Evolutionary conservation across 768 basidiomycete genomes (phyloP), one percentile per base, ranked within the genome.

Genomic region (Clitopilus hobsonii): DNA sequence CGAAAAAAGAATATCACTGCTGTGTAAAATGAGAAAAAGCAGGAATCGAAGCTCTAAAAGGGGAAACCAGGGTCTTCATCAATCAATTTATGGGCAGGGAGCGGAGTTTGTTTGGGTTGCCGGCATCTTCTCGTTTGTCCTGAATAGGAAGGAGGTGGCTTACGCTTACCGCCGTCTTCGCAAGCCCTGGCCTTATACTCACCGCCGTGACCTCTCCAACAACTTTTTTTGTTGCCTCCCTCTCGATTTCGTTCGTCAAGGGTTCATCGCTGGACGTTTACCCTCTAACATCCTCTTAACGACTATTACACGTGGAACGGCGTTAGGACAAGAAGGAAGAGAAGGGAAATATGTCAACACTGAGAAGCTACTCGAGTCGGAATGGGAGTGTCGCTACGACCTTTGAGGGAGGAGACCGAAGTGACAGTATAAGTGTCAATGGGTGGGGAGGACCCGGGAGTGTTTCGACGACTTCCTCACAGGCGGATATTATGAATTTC

Each of bases 81-180:
- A n/a, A n/a, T n/a, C n/a, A n/a, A n/a, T n/a, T n/a, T n/a, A n/a
- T n/a, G n/a, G n/a, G n/a, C n/a, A n/a, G 41, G 8, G 41, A 45
- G 41, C 41, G 41, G 41, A 45, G 41, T 45, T 45, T 18, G 41
- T 45, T 45, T 45, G 41, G 41, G 22, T 45, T 45, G 41, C 41
- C 41, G 41, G 32, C 13, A 36, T 36, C n/a, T n/a, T n/a, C n/a
- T n/a, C n/a, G n/a, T n/a, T n/a, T n/a, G n/a, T n/a, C n/a, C n/a
- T 11, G 32, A 11, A 36, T 14, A n/a, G 13, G 32, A 3, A 36
- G 32, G 32, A 11, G 32, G 13, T 36, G 32, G 32, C 32, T 36
- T 36, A n/a, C 4, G 32, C 32, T 36, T 11, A 36, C n/a, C n/a
- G n/a, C n/a, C n/a, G n/a, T n/a, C n/a, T n/a, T n/a, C n/a, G n/a